A percentile compares a stretch with the other conserved stretches of the same genome.
Evolutionary conservation across 441 rosid species (phyloP).

Genomic region (Eruca vesicaria): DNA sequence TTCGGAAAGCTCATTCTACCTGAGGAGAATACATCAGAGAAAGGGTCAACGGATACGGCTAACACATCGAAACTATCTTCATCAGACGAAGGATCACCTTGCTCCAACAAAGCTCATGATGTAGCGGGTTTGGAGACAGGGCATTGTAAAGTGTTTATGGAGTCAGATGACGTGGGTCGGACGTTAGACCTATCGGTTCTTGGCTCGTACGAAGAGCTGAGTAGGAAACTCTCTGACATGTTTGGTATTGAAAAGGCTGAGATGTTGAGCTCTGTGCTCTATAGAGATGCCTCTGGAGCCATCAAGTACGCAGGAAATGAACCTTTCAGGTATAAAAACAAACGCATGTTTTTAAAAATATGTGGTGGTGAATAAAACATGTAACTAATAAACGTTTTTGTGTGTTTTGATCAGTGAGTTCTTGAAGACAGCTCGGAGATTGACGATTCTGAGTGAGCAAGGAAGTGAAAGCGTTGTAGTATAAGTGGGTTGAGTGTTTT

Average conservation of each 20-base stretch:
- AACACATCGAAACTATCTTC: constrained; percentile 20
- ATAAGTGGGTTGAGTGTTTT: constrained; percentile 27
- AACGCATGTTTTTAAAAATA: background rate
- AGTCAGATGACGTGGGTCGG: constrained; percentile 82
- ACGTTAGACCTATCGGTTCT: constrained; percentile 70
- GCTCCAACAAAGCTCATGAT: constrained; percentile 24
- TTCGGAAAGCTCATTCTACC: constrained; percentile 82
- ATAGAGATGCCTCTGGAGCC: constrained; percentile 56
- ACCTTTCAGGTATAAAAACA: constrained; percentile 72
- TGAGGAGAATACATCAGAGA: constrained; percentile 55
- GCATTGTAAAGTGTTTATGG: constrained; percentile 87
- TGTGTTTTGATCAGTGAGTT: constrained; percentile 52
- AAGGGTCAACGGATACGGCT: constrained; percentile 59
- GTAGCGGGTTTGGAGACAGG: constrained; percentile 48
- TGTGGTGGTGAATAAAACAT: background rate
- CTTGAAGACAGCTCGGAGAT: constrained; percentile 71
- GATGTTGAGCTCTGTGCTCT: constrained; percentile 63
- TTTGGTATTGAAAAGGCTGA: constrained; percentile 63
- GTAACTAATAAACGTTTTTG: background rate
- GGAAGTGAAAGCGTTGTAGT: constrained; percentile 59
- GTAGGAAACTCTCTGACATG: constrained; percentile 61
- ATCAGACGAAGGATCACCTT: constrained; percentile 50
- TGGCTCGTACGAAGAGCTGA: constrained; percentile 73
- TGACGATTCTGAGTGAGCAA: constrained; percentile 66
- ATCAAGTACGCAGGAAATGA: constrained; percentile 63